Conservation (phyloP, 1,284 basidiomycete species). For the Ceratobasidium sp. region DNA sequence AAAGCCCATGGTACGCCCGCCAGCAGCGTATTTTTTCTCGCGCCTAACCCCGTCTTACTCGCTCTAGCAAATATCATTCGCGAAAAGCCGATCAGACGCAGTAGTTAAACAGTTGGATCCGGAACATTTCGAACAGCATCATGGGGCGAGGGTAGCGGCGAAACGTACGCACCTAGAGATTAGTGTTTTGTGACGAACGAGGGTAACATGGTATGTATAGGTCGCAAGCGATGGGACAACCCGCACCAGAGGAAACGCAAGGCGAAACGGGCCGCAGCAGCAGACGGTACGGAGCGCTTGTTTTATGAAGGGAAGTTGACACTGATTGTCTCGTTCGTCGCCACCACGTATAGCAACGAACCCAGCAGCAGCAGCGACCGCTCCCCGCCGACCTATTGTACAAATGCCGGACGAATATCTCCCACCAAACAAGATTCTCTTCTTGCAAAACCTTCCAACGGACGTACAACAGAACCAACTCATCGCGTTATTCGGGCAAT, state of each 20-base stretch:
- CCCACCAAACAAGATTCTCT: constrained; percentile 98
- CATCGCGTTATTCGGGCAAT: constrained; percentile 87
- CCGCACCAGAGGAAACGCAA: constrained; percentile 84
- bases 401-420: constrained; percentile 99
- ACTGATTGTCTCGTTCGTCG: constrained; percentile 2
- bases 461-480: constrained; percentile 91
- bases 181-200: constrained; percentile 19
- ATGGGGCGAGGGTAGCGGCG: constrained; percentile 71
- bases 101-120: constrained; percentile 79
- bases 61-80: constrained; percentile 89
- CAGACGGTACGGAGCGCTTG: constrained; percentile 59
- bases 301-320: background rate
- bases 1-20: constrained; percentile 81
- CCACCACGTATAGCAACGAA: constrained; percentile 59
- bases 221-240: constrained; percentile 73
- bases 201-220: constrained; percentile 2
- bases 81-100: constrained; percentile 85
- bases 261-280: constrained; percentile 77
- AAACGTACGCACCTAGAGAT: constrained; percentile 70
- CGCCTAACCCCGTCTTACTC: constrained; percentile 27
- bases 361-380: constrained; percentile 66
- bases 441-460: constrained; percentile 92
- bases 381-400: constrained; percentile 78
- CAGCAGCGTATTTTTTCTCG: constrained; percentile 19
- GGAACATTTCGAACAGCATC: constrained; percentile 75